Base-by-base conservation (phyloP, 768 basidiomycete genomes). In the Serendipita indica region DNA sequence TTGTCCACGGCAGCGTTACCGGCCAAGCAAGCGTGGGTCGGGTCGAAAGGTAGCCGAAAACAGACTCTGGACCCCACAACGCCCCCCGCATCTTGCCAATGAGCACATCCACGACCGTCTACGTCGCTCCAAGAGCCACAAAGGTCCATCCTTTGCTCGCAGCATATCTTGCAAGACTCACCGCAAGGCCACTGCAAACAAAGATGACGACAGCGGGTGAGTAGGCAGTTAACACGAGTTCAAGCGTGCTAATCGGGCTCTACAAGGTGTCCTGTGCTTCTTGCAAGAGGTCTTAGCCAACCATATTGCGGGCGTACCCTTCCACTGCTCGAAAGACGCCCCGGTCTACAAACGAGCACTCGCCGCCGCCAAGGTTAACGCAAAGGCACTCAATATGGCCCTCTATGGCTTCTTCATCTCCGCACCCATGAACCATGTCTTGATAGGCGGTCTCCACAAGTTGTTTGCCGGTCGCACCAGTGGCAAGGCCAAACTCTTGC, bases 231-330 rank as follows among this genome's bases (percentile, higher is more conserved):
- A 18, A 43, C n/a, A 4, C 27, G 16, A n/a, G 6, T n/a, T 37
- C 35, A 37, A 12, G 37, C 13, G 12, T 45, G 30, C 49, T 60
- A 18, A 39, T 41, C 10, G 25, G 16, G 7, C n/a, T 37, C 49
- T 18, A 57, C 58, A 74, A n/a, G 73, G 68, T 18, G 54, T 67
- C 16, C 68, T 75, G 37, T 70, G 69, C 56, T 75, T 74, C 68
- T 68, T 89, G 56, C 89, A 90, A 69, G 89, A 91, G 70, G 80
- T 89, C 37, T 77, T 91, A 28, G 86, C 84, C 14, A 84, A 82
- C 60, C 78, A 84, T 60, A 69, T 81, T 43, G 84, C 87, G 6
- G 77, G 82, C 34, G 66, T 81, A 45, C 82, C 84, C 4, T 71
- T 75, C 6, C 74, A 68, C 43, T 69, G 72, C 69, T 46, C 72